Evolutionary conservation across 208 protist species (phyloP), one percentile per base, ranked within the genome.

Genomic region (Porcisia deanei): DNA sequence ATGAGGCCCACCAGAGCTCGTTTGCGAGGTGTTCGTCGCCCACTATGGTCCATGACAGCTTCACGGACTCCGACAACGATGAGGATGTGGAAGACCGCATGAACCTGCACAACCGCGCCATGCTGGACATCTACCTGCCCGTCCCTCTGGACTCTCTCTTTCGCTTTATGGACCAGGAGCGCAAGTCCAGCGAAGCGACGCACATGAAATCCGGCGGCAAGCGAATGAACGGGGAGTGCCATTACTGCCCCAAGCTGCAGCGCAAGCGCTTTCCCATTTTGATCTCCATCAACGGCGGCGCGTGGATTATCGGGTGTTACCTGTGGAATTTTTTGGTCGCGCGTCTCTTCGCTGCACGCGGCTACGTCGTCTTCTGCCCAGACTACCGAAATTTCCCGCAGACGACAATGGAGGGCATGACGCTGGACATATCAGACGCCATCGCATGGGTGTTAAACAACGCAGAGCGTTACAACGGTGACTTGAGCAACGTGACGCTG

Each of bases 381-480:
- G 94, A 97, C 89, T 97, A 97, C 84, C 91, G 94, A 66, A 97
- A 97, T 87, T 97, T 96, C 74, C 94, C 94, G 45, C 92, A 96
- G 85, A 95, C 89, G 49, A 89, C 88, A 72, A 90, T 97, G 91
- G 91, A 94, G 74, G 94, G 91, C 57, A 97, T 97, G 94, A 90
- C 89, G 77, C 82, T 93, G 39, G 94, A 97, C 79, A 84, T 95
- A 34, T 94, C 89, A 14, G 94, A 96, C 63, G 92, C 94, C 55
- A 87, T 97, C 61, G 80, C 77, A 57, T 97, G 93, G 93, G 91
- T 95, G 79, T 71, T 97, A 65, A 82, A 85, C 75, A 95, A 97
- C 83, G 91, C 91, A 34, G 89, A 89, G 79, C 88, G 91, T 55
- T 97, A 95, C 85, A 93, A 93, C 75, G 93, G 93, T 3, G 93